Base-by-base conservation (phyloP, 2,329 filamentous ascomycete genomes). In the Tolypocladium tropicale region DNA sequence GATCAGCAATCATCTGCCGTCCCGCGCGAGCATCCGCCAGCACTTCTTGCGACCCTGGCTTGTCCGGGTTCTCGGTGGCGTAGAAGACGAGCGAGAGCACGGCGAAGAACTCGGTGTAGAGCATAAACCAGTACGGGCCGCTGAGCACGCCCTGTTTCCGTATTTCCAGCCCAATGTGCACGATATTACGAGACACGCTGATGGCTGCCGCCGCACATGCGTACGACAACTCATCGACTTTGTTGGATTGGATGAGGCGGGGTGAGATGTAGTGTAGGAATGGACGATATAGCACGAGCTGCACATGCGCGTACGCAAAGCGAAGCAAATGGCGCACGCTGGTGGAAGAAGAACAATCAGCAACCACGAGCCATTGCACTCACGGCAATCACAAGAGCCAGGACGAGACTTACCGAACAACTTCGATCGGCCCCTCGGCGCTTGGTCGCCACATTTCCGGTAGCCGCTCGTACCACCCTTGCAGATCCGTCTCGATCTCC, bases 1-100 rank as follows among this genome's bases (percentile, higher is more conserved):
- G 78, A 18, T 84, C 85, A 53, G 85, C 83, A 58, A 97, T 81
- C 59, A 92, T 89, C 60, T 93, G 86, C 65, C 89, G 89, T 21
- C 93, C 94, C 60, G 90, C 88, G 58, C 85, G 80, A 0, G 92
- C 93, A 72, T 97, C 93, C 54, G 86, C 86, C 58, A 96, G 76
- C 25, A 96, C 87, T 59, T 95, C 91, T 53, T 86, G 80, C 6
- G 86, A 85, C 1, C 86, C 88, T 4, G 80, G 74, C 64, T 88
- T 90, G 58, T 89, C 83, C 1, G 88, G 87, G 60, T 93, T 93
- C 67, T 93, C 89, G 16, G 90, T 76, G 1, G 88, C 86, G 65
- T 88, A 93, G 65, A 90, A 94, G 1, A 93, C 77, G 50, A 94
- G 75, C 0, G 89, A 89, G 34, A 94, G 75, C 34, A 93, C 87